phyloP scores from a whole-genome alignment of 345 rosid genomes.

The Acer yangbiense region DNA sequence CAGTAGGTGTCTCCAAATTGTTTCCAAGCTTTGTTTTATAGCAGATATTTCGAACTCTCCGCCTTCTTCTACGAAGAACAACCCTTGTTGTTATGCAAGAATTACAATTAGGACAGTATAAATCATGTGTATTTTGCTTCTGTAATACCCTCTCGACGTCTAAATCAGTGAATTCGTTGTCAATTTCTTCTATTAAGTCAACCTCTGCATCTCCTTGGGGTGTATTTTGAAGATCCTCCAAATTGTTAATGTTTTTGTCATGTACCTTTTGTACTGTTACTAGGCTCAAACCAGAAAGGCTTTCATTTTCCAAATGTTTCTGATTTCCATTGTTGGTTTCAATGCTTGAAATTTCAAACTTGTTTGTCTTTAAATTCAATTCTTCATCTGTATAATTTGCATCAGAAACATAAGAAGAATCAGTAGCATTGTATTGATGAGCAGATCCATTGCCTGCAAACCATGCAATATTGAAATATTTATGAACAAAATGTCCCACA shows the following conservation, averaged over 20 bases:
- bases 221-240: conserved; percentile 23
- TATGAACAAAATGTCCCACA: conserved; percentile 3
- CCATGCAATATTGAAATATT: conserved; percentile 25
- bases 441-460: conserved; percentile 43
- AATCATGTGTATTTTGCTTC: conserved; percentile 78
- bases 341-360: conserved; percentile 22
- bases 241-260: conserved; percentile 16
- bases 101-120: conserved; percentile 77
- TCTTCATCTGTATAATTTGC: conserved; percentile 6
- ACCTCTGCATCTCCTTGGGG: conserved; percentile 20
- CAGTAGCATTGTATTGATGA: conserved; percentile 27
- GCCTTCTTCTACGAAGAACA: conserved; percentile 55
- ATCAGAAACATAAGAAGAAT: conserved; percentile 20
- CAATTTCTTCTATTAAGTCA: conserved; percentile 40
- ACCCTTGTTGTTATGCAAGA: conserved; percentile 76
- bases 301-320: conserved; percentile 18
- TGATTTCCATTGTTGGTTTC: conserved; percentile 18
- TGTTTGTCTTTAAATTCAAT: conserved; percentile 15
- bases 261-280: conserved; percentile 23
- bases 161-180: conserved; percentile 43
- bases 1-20: conserved; percentile 4
- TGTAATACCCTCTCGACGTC: conserved; percentile 61
- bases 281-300: conserved; percentile 27
- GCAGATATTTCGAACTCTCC: conserved; percentile 28
- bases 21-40: conserved; percentile 27